A percentile compares a stretch with the other conserved stretches of the same genome.
Conservation (phyloP, 768 basidiomycete genomes). For the Boletus pseudopeckii region DNA sequence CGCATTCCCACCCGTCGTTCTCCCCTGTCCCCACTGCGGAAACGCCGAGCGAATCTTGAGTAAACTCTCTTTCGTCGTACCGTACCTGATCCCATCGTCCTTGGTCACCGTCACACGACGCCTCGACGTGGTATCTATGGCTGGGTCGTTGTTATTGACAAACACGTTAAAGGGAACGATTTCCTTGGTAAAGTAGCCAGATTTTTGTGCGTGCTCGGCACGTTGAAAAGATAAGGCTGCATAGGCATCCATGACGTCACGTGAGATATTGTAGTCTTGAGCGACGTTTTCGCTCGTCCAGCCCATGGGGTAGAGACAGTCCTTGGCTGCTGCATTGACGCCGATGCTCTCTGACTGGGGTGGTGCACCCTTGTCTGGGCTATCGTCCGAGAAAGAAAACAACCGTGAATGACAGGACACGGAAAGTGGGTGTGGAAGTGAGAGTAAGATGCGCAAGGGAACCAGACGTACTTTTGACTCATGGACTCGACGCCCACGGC, state of each 20-base stretch:
- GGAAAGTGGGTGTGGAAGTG: background rate
- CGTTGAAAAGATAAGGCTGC: conserved; percentile 75
- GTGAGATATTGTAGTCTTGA: conserved; percentile 62
- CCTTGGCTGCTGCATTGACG: conserved; percentile 50
- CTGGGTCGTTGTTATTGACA: conserved; percentile 55
- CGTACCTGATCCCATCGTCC: conserved; percentile 78
- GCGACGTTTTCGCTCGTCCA: conserved; percentile 91
- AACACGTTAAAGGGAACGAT: conserved; percentile 75
- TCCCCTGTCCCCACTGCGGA: conserved; percentile 72
- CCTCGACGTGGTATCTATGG: conserved; percentile 44
- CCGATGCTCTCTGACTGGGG: conserved; percentile 60
- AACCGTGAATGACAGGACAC: background rate
- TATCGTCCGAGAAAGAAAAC: conserved; percentile 21
- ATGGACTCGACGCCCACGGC: conserved; percentile 87
- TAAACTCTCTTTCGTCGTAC: conserved; percentile 65
- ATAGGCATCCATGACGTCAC: conserved; percentile 73
- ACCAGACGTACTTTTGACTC: conserved; percentile 59
- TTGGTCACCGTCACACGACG: conserved; percentile 52
- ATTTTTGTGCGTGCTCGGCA: conserved; percentile 69
- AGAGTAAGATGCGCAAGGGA: background rate
- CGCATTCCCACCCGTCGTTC: conserved; percentile 83
- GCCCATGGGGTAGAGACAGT: conserved; percentile 74
- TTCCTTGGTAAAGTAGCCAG: conserved; percentile 62
- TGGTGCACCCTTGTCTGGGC: conserved; percentile 63
- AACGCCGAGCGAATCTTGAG: conserved; percentile 70